Conservation (phyloP, 768 basidiomycete genomes). For the Hericium coralloides region DNA sequence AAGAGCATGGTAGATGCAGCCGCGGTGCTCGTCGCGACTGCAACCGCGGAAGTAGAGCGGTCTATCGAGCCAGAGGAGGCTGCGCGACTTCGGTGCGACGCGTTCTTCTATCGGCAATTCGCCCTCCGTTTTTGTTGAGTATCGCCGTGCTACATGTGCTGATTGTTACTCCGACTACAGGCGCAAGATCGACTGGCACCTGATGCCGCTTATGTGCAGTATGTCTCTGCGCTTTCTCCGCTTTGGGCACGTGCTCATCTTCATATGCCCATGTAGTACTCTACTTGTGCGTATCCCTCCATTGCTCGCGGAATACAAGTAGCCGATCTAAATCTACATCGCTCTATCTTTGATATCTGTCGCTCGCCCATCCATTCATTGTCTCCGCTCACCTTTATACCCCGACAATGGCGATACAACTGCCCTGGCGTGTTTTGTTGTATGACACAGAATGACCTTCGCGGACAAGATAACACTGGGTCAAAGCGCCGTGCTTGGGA, state of each 20-base stretch:
- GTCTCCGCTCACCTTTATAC: no score
- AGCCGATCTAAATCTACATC: no score
- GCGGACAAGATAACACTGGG: constrained; percentile 71
- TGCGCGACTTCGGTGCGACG: constrained; percentile 38
- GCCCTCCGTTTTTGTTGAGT: no score
- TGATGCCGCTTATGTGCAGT: constrained; percentile 82
- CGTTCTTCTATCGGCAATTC: background rate
- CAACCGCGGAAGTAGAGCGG: background rate
- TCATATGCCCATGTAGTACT: constrained; percentile 1
- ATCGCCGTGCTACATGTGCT: no score
- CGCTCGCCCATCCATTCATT: no score
- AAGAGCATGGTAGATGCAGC: background rate
- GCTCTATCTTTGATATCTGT: no score
- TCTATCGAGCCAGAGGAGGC: constrained; percentile 42
- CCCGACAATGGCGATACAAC: no score
- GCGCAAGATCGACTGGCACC: constrained; percentile 64
- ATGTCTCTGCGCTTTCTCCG: constrained; percentile 23
- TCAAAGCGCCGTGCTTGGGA: constrained; percentile 62
- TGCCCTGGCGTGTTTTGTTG: no score
- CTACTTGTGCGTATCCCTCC: constrained; percentile 9
- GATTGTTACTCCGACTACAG: constrained; percentile 22
- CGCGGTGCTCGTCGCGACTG: background rate
- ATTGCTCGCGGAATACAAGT: no score
- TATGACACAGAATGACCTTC: constrained; percentile 44
- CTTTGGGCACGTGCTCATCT: background rate